Percentiles rank a stretch among this genome's conserved stretches.
phyloP scores from a whole-genome alignment of 2,329 filamentous ascomycete genomes.

The Fusarium oxysporum region DNA sequence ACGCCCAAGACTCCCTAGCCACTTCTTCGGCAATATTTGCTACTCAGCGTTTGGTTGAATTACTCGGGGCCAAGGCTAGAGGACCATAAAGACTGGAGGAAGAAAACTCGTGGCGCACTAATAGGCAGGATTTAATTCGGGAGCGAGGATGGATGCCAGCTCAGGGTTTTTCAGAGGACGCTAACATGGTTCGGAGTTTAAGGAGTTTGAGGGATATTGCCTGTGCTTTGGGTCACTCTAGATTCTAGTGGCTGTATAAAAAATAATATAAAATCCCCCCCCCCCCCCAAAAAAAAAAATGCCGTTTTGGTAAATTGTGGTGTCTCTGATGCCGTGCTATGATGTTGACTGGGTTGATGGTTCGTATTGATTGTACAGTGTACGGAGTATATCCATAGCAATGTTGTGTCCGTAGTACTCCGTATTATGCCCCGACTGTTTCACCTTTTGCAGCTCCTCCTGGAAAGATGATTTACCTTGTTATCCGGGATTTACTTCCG shows the following conservation, averaged over 20 bases:
- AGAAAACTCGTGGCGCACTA: slow-evolving; percentile 29
- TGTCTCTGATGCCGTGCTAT: neutral
- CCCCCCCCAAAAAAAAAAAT: too few species aligned
- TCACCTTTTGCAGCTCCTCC: neutral
- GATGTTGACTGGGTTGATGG: neutral
- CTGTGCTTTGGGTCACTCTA: neutral
- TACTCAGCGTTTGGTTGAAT: slow-evolving; percentile 32
- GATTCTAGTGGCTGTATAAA: slow-evolving; percentile 10
- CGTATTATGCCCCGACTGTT: neutral
- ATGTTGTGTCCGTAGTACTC: neutral
- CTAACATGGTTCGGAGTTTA: slow-evolving; percentile 7
- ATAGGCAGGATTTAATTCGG: slow-evolving; percentile 18
- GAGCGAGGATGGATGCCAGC: slow-evolving; percentile 19
- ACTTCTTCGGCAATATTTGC: slow-evolving; percentile 11
- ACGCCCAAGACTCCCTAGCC: slow-evolving; percentile 9
- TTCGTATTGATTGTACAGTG: neutral
- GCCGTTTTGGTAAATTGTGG: neutral
- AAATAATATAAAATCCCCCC: too few species aligned
- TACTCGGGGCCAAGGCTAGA: slow-evolving; percentile 31
- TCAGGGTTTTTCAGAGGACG: slow-evolving; percentile 5
- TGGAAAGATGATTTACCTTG: neutral
- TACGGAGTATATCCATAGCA: neutral
- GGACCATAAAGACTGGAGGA: slow-evolving; percentile 10
- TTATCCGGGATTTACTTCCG: neutral
- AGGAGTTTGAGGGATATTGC: neutral